Evolutionary conservation across 768 basidiomycete genomes (phyloP), one percentile per base, ranked within the genome.

Genomic region (Mycena belliarum): DNA sequence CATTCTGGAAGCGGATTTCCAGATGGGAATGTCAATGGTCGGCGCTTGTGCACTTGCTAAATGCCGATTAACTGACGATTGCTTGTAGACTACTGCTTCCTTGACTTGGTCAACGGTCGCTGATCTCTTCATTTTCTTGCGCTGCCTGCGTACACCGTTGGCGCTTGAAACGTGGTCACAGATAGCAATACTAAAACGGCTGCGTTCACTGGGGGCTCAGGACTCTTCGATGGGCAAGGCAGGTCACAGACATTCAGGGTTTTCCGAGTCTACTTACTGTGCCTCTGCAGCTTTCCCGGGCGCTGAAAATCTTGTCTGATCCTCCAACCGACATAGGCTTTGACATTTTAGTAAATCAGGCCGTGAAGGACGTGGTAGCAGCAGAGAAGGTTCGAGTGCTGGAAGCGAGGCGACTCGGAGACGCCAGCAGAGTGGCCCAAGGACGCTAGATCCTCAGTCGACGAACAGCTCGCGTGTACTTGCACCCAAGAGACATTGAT

Each of bases 351-450:
- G 69, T 88, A 5, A 78, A 79, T 35, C 86, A 89, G 62, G 76
- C 78, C n/a, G 75, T 73, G 42, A 84, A 83, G 49, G 88, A 90
- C 56, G 73, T 89, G 5, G 70, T 83, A 8, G 87, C 88, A 2
- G 82, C 85, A 45, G 89, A 91, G 69, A 89, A 88, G 68, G 70
- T 91, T 49, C 78, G 84, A 46, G 73, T 79, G 12, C 65, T 82
- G 28, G 84, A 86, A 55, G 58, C 64, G 23, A 75, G 67, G 55
- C 68, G 57, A n/a, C n/a, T n/a, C n/a, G n/a, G n/a, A 26, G 68
- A 75, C 38, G 61, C 68, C 43, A 70, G 70, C 58, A 74, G 67
- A 57, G 60, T 60, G 14, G 37, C 62, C 28, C 63, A 67, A 46
- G 73, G 73, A 45, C 67, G 70, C 55, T 60, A 68, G 53, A 58